phyloP scores from a whole-genome alignment of 2,329 filamentous ascomycete genomes.

The Talaromyces sp. region DNA sequence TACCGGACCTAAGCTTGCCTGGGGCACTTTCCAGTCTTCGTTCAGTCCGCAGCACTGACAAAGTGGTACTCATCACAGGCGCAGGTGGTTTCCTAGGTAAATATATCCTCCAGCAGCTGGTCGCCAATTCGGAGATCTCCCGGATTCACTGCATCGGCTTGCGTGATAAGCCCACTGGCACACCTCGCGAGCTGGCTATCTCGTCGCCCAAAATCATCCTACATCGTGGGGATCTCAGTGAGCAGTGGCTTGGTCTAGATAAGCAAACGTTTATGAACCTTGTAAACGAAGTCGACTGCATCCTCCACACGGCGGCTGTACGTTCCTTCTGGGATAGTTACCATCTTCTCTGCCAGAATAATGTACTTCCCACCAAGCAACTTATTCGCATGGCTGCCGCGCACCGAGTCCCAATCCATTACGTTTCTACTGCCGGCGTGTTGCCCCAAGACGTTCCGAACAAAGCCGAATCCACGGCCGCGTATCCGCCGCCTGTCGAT shows the following conservation, averaged over 20 bases:
- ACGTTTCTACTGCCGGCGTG: slow-evolving; percentile 26
- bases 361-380: slow-evolving; percentile 26
- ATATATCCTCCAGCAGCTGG: slow-evolving; percentile 38
- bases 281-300: slow-evolving; percentile 36
- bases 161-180: neutral
- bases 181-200: neutral
- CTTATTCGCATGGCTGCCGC: slow-evolving; percentile 22
- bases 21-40: neutral
- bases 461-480: slow-evolving; percentile 32
- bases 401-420: slow-evolving; percentile 30
- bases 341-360: slow-evolving; percentile 22
- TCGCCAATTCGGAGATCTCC: slow-evolving; percentile 28
- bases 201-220: slow-evolving; percentile 31
- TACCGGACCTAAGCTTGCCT: neutral
- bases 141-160: slow-evolving; percentile 46
- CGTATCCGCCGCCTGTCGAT: slow-evolving; percentile 20
- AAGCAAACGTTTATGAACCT: slow-evolving; percentile 30
- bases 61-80: slow-evolving; percentile 21
- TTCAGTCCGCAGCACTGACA: neutral
- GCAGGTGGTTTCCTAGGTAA: slow-evolving; percentile 38
- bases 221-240: slow-evolving; percentile 38
- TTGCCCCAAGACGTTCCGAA: neutral
- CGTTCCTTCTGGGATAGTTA: slow-evolving; percentile 30
- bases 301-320: slow-evolving; percentile 54
- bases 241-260: slow-evolving; percentile 40